Percentiles rank a stretch among this genome's conserved stretches.
Conservation (phyloP, 768 basidiomycete species). For the Russula ochroleuca region DNA sequence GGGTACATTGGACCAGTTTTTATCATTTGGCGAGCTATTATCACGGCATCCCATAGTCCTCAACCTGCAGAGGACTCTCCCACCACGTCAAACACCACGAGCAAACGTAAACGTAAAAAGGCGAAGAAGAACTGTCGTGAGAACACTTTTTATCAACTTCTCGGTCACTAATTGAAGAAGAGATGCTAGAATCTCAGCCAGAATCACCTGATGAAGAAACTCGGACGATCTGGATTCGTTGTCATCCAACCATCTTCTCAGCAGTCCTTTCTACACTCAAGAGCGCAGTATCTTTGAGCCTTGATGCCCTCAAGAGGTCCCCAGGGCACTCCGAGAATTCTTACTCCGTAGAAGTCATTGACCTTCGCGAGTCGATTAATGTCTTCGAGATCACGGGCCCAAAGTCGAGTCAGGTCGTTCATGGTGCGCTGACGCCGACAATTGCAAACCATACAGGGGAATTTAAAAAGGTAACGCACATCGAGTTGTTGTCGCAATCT, state of each 20-base stretch:
- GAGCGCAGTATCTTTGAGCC: conserved; percentile 45
- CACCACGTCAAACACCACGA: conserved; percentile 21
- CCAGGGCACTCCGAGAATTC: conserved; percentile 29
- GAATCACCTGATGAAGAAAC: conserved; percentile 12
- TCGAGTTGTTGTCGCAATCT: not conserved
- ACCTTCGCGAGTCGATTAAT: conserved; percentile 67
- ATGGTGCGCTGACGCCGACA: conserved; percentile 34
- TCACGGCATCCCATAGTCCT: not conserved
- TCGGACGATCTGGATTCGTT: conserved; percentile 69
- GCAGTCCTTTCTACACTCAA: conserved; percentile 52
- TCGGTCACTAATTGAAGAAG: conserved; percentile 10
- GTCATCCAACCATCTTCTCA: conserved; percentile 70
- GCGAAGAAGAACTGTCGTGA: conserved; percentile 11
- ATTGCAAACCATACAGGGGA: conserved; percentile 44
- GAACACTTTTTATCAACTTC: not conserved
- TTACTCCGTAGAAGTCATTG: conserved; percentile 58
- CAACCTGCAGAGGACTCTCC: not conserved
- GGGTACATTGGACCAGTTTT: conserved; percentile 65
- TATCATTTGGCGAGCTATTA: conserved; percentile 64
- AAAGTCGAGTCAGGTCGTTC: conserved; percentile 63
- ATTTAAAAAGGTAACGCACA: conserved; percentile 50
- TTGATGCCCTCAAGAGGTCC: conserved; percentile 37
- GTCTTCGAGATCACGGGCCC: conserved; percentile 91
- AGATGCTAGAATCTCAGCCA: conserved; percentile 33
- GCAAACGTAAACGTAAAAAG: conserved; percentile 34